phyloP scores from a whole-genome alignment of 2,329 filamentous ascomycete species.

The Neopestalotiopsis sp. region DNA sequence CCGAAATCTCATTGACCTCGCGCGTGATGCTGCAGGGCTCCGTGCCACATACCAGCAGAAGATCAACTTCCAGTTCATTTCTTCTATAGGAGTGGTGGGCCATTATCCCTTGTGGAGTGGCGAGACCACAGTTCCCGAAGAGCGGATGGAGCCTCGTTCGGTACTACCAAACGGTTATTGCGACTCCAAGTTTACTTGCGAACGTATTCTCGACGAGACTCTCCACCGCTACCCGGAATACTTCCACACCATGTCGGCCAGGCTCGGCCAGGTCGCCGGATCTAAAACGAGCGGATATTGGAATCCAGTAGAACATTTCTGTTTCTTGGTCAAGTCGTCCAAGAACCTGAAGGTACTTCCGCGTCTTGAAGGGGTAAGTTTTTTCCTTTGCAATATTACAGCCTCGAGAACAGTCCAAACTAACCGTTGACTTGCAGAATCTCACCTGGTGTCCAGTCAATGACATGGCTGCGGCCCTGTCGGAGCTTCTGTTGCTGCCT shows the following conservation, averaged over 20 bases:
- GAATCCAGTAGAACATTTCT: conserved; percentile 57
- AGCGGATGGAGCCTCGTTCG: conserved; percentile 42
- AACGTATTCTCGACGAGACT: conserved; percentile 53
- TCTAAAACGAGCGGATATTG: conserved; percentile 54
- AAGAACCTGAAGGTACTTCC: conserved; percentile 49
- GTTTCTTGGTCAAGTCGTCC: conserved; percentile 53
- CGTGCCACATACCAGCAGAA: conserved; percentile 15
- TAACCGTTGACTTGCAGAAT: too few species aligned
- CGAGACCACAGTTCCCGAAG: conserved; percentile 40
- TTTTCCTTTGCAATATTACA: too few species aligned
- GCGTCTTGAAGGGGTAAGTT: conserved; percentile 38
- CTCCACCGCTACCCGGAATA: conserved; percentile 42
- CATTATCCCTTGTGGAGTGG: conserved; percentile 28
- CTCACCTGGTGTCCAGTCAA: too few species aligned
- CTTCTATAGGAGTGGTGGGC: conserved; percentile 44
- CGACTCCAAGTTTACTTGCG: conserved; percentile 56
- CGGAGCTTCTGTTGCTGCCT: too few species aligned
- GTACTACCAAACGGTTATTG: conserved; percentile 53
- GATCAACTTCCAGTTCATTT: conserved; percentile 44
- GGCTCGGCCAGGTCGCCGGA: conserved; percentile 59
- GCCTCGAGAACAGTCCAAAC: too few species aligned
- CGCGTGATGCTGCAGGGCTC: conserved; percentile 31
- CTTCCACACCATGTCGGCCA: conserved; percentile 48
- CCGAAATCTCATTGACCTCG: conserved; percentile 51
- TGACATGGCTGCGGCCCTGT: too few species aligned